Base-by-base conservation (phyloP, 2,329 filamentous ascomycete species). In the Pseudopithomyces chartarum region DNA sequence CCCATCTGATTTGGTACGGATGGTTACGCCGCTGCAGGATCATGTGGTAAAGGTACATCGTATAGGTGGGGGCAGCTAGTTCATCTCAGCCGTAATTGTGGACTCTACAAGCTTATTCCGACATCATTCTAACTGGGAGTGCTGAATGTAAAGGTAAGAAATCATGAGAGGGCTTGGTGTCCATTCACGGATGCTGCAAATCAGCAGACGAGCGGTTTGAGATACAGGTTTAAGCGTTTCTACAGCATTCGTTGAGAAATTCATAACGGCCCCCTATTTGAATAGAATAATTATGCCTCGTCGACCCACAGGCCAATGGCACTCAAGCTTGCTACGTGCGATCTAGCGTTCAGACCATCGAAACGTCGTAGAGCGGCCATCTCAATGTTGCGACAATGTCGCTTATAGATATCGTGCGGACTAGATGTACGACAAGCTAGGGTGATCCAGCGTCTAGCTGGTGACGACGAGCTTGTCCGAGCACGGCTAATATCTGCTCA, bases 351-450 rank as follows among this genome's bases (percentile, higher is more conserved):
- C 5, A 8, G 4, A 29, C 4, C 5, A 29, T 29, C 8, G 26
- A 29, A 29, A 8, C 5, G 8, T 29, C 26, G 26, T 8, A 29
- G 26, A 29, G 5, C 26, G 26, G 8, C 26, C 26, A 8, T 5
- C 8, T 4, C 26, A 5, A 29, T 34, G 22, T 26, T 13, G 29
- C 19, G 26, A 48, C 33, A 48, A 23, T 10, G 29, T 26, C 19
- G 23, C 19, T 26, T 13, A 13, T 13, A 36, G 45, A 29, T 29
- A 29, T 8, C 26, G 26, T 29, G 26, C 5, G 26, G 26, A 29
- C 43, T 49, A 57, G 45, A 51, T 36, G 34, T 48, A 39, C 49
- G 12, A 48, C 49, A 46, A 29, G 49, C 47, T 45, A 32, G 48
- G 46, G 13, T 44, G 47, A 36, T 43, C 10, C 34, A 11, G 34